Base-by-base conservation (phyloP, 1,284 basidiomycete species). In the Polyporus tsugae region DNA sequence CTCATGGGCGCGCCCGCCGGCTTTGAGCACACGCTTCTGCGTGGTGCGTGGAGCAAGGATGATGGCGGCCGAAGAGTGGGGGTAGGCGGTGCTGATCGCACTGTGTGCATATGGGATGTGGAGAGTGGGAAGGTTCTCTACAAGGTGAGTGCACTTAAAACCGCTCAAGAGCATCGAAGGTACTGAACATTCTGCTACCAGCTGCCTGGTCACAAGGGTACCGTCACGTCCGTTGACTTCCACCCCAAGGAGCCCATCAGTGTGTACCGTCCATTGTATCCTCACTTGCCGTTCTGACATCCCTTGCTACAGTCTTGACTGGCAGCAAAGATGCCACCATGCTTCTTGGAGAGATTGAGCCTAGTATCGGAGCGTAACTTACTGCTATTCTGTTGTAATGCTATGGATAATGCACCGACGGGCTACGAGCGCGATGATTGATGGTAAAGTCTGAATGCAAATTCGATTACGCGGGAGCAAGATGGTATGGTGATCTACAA, bases 141-240 rank as follows among this genome's bases (percentile, higher is more conserved):
- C 84, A 97, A 97, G 87, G 92, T 88, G 57, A 17, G 81, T 84
- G 25, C n/a, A 68, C 62, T 46, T 42, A 13, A 6, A 49, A 52
- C 60, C 42, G 36, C 29, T 59, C 39, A 17, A 38, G 35, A 1
- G 22, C n/a, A 52, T 15, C 22, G 22, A 25, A 52, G 4, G 22
- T 52, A 13, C 46, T 62, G 69, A 60, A 63, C 52, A 44, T 35
- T 33, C 63, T 10, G 42, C 29, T 68, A 60, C 65, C 69, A 95
- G 92, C 85, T 98, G 63, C 95, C 96, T 46, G 96, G 96, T 15
- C 96, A 98, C 80, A 97, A 95, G 80, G 96, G 96, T 15, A 96
- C 95, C 0, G 95, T 97, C 9, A 95, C 94, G 0, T 84, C 91
- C 17, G 95, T 95, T 0, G 95, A 96, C 77, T 96, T 96, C 83